Evolutionary conservation across 805 yeast genomes (phyloP).

Genomic region (Phaffomyces antillensis): DNA sequence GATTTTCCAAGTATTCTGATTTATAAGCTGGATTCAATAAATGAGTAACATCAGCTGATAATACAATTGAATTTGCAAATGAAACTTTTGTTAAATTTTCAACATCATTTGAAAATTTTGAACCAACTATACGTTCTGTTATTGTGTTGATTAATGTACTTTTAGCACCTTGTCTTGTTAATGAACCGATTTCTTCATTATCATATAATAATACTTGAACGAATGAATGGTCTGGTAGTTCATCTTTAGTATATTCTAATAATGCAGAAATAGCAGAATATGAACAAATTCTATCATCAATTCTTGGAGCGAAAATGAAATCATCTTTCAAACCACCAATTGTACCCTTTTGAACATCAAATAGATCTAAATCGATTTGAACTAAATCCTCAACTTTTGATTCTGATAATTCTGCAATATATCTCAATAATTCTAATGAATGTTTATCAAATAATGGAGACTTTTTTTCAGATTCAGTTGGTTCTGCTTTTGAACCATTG

Average conservation of each 20-base stretch:
- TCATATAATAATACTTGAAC: slow-evolving; percentile 63
- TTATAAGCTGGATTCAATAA: slow-evolving; percentile 73
- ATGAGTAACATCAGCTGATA: slow-evolving; percentile 83
- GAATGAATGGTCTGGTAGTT: slow-evolving; percentile 33
- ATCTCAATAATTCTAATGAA: slow-evolving; percentile 59
- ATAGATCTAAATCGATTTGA: slow-evolving; percentile 71
- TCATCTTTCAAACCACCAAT: slow-evolving; percentile 75
- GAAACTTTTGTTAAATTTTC: slow-evolving; percentile 29
- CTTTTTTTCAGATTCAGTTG: slow-evolving; percentile 51
- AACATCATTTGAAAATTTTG: slow-evolving; percentile 12
- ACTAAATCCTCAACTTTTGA: slow-evolving; percentile 54
- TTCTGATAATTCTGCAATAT: slow-evolving; percentile 53
- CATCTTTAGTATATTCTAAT: slow-evolving; percentile 35
- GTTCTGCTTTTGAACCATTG: slow-evolving; percentile 31
- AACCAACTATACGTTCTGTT: slow-evolving; percentile 45
- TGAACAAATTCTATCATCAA: slow-evolving; percentile 80
- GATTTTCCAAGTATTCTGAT: slow-evolving; percentile 64
- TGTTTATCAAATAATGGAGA: slow-evolving; percentile 69
- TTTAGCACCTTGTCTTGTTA: slow-evolving; percentile 73
- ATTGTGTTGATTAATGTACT: slow-evolving; percentile 66
- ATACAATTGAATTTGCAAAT: slow-evolving; percentile 69
- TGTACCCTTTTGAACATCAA: slow-evolving; percentile 73
- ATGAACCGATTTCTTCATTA: slow-evolving; percentile 80
- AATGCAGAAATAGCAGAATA: slow-evolving; percentile 63
- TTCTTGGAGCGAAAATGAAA: slow-evolving; percentile 73